Evolutionary conservation across 805 yeast genomes (phyloP), one percentile per base, ranked within the genome.

Genomic region (Debaryomyces hansenii): DNA sequence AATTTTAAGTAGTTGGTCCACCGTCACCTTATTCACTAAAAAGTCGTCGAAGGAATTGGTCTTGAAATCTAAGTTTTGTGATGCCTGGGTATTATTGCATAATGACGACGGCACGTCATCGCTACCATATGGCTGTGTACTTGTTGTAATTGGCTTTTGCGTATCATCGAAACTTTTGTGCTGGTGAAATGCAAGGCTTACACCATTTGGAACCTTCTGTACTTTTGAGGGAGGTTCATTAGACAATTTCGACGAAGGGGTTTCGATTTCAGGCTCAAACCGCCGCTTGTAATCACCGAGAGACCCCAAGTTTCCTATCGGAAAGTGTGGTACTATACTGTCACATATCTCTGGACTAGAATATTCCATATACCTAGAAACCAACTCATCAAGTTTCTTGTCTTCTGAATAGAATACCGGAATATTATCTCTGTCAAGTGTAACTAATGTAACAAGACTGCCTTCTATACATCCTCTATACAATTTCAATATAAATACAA

Each of bases 381-480:
- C 35, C 8, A 39, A 29, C 8, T 10, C 15, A 6, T 28, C 15
- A 4, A 39, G n/a, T 27, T 14, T 21, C 5, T n/a, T 20, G n/a
- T 39, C 33, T 18, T 39, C 31, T 15, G 46, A 42, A 20, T 48
- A 44, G 12, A 40, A 29, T 4, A 32, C 21, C 4, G 39, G 33
- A 20, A 49, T 34, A 15, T 41, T 45, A 8, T 36, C 32, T 5
- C 14, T 16, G 15, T 34, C 32, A n/a, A 47, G 32, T 15, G 41
- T 18, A 4, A 45, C 37, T 9, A 49, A 38, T 4, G 44, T 35
- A 20, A 33, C 29, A 20, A 37, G 46, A 16, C 31, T 32, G 11
- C 54, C 52, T 34, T 52, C 56, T 15, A 52, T 32, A 29, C 28
- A 39, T 12, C 47, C 46, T 27, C 38, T 40, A 32, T 50, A 53